These are phyloP conservation scores for Phyllosticta citriasiana DNA, from an alignment of 2,329 filamentous ascomycete genomes.

Conservation along the genomic window DNA sequence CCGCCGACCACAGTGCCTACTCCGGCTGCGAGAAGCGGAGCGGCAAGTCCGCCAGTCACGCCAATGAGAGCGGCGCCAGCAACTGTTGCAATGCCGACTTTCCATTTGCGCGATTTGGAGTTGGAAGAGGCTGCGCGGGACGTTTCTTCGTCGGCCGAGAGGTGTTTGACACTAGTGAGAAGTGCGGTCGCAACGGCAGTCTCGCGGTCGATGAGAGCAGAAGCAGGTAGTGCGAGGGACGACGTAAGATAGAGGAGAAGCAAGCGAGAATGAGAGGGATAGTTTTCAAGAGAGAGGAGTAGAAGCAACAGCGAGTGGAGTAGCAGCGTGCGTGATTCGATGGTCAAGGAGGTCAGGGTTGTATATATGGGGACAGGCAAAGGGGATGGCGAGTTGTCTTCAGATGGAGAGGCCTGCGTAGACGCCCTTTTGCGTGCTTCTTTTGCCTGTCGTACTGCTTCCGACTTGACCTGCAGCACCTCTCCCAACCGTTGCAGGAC, in stretches of 20 bases:
- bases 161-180: constrained; percentile 57
- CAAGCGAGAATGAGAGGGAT: constrained; percentile 62
- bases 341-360: constrained; percentile 44
- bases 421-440: constrained; percentile 16
- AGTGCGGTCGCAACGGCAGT: constrained; percentile 64
- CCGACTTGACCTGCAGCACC: constrained; percentile 34
- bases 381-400: constrained; percentile 15
- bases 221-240: constrained; percentile 58
- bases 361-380: constrained; percentile 30
- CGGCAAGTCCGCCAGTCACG: constrained; percentile 68
- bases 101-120: constrained; percentile 58
- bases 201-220: constrained; percentile 60
- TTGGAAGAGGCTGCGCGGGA: constrained; percentile 61
- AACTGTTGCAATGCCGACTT: constrained; percentile 78
- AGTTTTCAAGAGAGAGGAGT: constrained; percentile 66
- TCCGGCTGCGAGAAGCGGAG: constrained; percentile 66
- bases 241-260: constrained; percentile 61
- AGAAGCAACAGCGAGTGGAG: constrained; percentile 64
- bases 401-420: constrained; percentile 39
- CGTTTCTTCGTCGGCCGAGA: constrained; percentile 68
- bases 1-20: constrained; percentile 72
- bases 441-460: constrained; percentile 21
- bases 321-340: constrained; percentile 55
- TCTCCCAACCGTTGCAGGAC: constrained; percentile 63
- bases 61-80: constrained; percentile 82